A percentile compares a stretch with the other conserved stretches of the same genome.
Evolutionary conservation across 139 green algal genomes (phyloP).

Genomic region (Tetraselmis striata): DNA sequence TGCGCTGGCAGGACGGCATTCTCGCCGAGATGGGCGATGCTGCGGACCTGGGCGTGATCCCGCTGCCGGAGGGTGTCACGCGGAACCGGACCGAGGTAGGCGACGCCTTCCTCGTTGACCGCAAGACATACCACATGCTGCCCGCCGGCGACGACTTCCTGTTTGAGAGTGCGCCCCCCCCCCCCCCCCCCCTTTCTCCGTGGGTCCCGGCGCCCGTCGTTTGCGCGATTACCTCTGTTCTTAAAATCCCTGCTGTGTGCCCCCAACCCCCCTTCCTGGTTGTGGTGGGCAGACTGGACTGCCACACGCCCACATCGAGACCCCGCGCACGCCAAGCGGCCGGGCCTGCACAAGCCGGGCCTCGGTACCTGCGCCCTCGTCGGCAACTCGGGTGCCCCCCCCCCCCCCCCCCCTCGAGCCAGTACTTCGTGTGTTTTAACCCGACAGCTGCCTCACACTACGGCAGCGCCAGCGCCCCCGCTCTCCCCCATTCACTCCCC

Average conservation of each 20-base stretch:
- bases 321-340: background rate
- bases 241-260: background rate
- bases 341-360: background rate
- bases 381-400: slow-evolving; percentile 5
- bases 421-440: too few species aligned
- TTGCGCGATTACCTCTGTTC: background rate
- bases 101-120: background rate
- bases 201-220: too few species aligned
- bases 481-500: too few species aligned
- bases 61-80: slow-evolving; percentile 1
- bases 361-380: slow-evolving; percentile 7
- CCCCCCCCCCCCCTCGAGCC: too few species aligned
- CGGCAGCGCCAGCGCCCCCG: too few species aligned
- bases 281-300: background rate
- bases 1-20: background rate
- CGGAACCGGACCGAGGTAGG: background rate
- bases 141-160: slow-evolving; percentile 10
- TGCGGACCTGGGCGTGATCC: background rate
- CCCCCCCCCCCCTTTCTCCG: too few species aligned
- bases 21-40: background rate
- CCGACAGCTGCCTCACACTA: too few species aligned
- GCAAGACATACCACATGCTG: slow-evolving; percentile 11
- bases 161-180: background rate
- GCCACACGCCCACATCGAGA: background rate
- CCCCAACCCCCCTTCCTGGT: background rate